Conservation (phyloP, 768 basidiomycete genomes). For the Infundibulicybe gibba region DNA sequence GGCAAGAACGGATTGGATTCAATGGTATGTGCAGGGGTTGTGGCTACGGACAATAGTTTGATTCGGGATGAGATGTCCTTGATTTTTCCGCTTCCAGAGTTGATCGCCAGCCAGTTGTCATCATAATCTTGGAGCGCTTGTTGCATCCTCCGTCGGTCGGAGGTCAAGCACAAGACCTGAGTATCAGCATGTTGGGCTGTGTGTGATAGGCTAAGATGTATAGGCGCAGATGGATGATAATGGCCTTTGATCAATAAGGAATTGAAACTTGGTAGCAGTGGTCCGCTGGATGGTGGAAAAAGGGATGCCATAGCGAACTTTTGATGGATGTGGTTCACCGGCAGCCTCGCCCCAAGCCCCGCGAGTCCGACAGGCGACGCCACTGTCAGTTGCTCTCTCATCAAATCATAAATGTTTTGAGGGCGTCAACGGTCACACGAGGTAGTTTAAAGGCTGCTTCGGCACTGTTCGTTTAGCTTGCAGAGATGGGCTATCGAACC, state of each 20-base stretch:
- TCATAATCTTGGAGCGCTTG: slow-evolving; percentile 40
- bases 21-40: slow-evolving; percentile 4
- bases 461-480: neutral
- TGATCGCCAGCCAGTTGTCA: slow-evolving; percentile 51
- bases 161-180: slow-evolving; percentile 45
- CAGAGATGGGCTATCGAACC: slow-evolving; percentile 6
- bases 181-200: slow-evolving; percentile 24
- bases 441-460: neutral
- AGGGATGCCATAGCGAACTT: slow-evolving; percentile 25
- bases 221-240: slow-evolving; percentile 65
- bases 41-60: slow-evolving; percentile 50
- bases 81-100: slow-evolving; percentile 34
- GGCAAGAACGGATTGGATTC: slow-evolving; percentile 7
- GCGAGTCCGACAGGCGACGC: too few relatives aligned
- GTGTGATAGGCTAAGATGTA: slow-evolving; percentile 61
- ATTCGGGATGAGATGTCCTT: slow-evolving; percentile 37
- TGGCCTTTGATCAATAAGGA: slow-evolving; percentile 61
- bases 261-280: slow-evolving; percentile 49
- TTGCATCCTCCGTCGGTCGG: slow-evolving; percentile 43
- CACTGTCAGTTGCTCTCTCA: too few relatives aligned
- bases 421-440: too few relatives aligned
- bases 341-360: too few relatives aligned
- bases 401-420: too few relatives aligned
- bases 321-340: too few relatives aligned
- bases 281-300: slow-evolving; percentile 27